Percentiles rank a stretch among this genome's conserved stretches.
These are phyloP conservation scores for Desmodesmus armatus DNA, from an alignment of 139 green algal species.

Conservation along the genomic window DNA sequence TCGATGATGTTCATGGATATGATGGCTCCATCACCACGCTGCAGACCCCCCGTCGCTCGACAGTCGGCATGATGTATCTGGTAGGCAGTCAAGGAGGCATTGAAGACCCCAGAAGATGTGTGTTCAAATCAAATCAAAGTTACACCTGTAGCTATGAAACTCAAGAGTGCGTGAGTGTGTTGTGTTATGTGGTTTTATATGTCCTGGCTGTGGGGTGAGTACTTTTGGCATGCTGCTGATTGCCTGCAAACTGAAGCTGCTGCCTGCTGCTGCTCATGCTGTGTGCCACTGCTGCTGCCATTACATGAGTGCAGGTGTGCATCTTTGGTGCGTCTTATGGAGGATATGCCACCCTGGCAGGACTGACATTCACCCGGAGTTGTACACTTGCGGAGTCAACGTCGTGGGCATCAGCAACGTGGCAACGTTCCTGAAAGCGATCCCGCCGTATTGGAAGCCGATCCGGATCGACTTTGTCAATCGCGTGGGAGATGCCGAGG, in stretches of 20 bases:
- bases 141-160: too few relatives aligned
- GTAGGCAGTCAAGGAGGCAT: too few relatives aligned
- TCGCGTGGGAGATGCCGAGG: conserved; percentile 8
- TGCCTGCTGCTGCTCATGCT: background rate
- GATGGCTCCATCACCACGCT: too few relatives aligned
- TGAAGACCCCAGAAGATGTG: too few relatives aligned
- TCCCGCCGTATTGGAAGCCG: conserved; percentile 35
- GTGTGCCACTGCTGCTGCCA: background rate
- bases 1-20: too few relatives aligned
- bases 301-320: background rate
- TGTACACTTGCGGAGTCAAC: conserved; percentile 36
- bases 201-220: too few relatives aligned
- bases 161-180: too few relatives aligned
- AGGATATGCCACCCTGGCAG: conserved; percentile 36
- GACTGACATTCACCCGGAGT: conserved; percentile 29
- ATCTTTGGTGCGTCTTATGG: background rate
- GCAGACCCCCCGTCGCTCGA: too few relatives aligned
- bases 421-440: background rate
- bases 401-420: conserved; percentile 23
- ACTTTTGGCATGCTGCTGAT: too few relatives aligned
- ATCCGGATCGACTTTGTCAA: background rate
- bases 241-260: background rate
- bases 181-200: too few relatives aligned
- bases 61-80: too few relatives aligned
- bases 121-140: too few relatives aligned